Evolutionary conservation across 1,284 basidiomycete species (phyloP).

Genomic region (Ceratobasidium sp.): DNA sequence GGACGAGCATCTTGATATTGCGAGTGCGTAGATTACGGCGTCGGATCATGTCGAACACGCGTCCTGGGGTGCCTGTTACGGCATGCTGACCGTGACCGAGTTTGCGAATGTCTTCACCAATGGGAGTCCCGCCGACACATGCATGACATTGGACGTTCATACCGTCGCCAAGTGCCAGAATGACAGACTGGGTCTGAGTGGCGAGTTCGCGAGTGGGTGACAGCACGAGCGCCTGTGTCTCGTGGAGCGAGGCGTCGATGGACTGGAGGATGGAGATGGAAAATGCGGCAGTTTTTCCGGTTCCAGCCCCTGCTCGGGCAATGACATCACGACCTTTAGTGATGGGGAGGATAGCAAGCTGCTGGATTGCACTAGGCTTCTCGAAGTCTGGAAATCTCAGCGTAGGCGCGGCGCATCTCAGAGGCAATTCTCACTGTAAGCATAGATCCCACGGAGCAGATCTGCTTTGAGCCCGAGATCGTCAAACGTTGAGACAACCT

Average conservation of each 20-base stretch:
- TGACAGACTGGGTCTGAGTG: conserved; percentile 98
- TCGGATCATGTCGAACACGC: conserved; percentile 99
- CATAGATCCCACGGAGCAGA: conserved; percentile 94
- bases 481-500: conserved; percentile 85
- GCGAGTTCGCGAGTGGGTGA: conserved; percentile 95
- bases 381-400: conserved; percentile 78
- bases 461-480: conserved; percentile 95
- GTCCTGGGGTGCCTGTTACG: conserved; percentile 95
- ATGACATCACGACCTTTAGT: conserved; percentile 95
- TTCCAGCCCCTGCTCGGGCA: conserved; percentile 98
- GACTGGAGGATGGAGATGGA: conserved; percentile 92
- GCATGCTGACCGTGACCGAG: conserved; percentile 98
- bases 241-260: conserved; percentile 93
- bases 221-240: conserved; percentile 95
- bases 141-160: conserved; percentile 99
- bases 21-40: conserved; percentile 90
- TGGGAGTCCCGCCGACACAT: conserved; percentile 96
- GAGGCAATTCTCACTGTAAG: conserved; percentile 78
- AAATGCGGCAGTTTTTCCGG: conserved; percentile 99
- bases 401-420: conserved; percentile 32
- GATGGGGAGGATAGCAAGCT: conserved; percentile 95
- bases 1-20: conserved; percentile 99
- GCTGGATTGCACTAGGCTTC: conserved; percentile 98
- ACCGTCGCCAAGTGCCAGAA: conserved; percentile 96
- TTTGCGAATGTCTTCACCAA: conserved; percentile 98